These are phyloP conservation scores for Cetradonia linearis DNA, from an alignment of 495 filamentous ascomycete genomes.

Conservation along the genomic window DNA sequence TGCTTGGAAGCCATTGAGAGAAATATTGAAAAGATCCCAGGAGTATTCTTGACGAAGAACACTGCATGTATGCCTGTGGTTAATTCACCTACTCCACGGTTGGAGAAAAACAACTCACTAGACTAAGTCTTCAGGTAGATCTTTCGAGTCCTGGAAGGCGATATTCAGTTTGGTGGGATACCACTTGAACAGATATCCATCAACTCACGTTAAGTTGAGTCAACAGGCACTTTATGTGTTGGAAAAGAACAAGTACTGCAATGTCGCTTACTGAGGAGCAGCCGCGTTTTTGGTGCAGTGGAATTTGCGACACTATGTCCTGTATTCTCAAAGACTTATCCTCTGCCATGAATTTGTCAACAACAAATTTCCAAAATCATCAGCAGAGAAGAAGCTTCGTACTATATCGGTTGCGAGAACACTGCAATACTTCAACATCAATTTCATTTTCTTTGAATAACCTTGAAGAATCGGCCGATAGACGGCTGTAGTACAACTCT, in stretches of 20 bases:
- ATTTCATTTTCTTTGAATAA: slow-evolving; percentile 13
- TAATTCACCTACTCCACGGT: neutral
- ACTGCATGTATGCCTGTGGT: neutral
- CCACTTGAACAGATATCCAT: neutral
- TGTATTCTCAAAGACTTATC: too few relatives aligned
- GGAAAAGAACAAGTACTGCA: too few relatives aligned
- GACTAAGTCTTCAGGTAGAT: neutral
- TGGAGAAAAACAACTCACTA: slow-evolving; percentile 2
- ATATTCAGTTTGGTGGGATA: neutral
- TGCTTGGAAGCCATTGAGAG: slow-evolving; percentile 3
- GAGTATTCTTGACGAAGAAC: slow-evolving; percentile 9
- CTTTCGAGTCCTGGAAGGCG: neutral
- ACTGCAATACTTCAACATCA: slow-evolving; percentile 6
- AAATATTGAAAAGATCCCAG: slow-evolving; percentile 12
- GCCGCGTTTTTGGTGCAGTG: neutral
- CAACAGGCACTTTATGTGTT: neutral
- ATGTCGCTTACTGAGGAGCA: too few relatives aligned
- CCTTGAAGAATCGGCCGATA: slow-evolving; percentile 11
- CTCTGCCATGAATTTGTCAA: neutral
- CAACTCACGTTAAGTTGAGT: neutral
- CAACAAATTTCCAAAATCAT: neutral
- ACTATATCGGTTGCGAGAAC: neutral
- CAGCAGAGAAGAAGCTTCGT: neutral
- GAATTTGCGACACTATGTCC: too few relatives aligned
- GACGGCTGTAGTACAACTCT: slow-evolving; percentile 4